Percentiles rank a stretch among this genome's conserved stretches.
These are phyloP conservation scores for Nepenthes alata DNA, from an alignment of 179 eudicot genomes.

Conservation along the genomic window DNA sequence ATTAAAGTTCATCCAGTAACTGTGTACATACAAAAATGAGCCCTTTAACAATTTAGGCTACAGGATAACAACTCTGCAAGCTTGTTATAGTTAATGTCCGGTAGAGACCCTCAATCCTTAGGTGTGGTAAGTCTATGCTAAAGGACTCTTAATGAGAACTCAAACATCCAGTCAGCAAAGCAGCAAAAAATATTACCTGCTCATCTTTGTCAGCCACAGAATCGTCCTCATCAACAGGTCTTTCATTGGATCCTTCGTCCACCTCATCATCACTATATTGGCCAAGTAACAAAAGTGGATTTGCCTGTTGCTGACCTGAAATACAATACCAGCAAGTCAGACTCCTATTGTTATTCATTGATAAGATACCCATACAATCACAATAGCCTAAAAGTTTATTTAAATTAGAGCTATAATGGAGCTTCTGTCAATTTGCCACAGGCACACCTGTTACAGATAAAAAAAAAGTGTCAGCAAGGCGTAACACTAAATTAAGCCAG, in stretches of 20 bases:
- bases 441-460: conserved; percentile 52
- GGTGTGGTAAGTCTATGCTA: no score
- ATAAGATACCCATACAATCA: no score
- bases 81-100: neutral
- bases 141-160: neutral
- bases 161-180: neutral
- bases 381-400: no score
- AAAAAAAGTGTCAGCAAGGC: conserved; percentile 40
- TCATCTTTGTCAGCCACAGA: conserved; percentile 20
- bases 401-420: neutral
- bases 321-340: conserved; percentile 18
- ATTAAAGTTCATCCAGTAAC: no score
- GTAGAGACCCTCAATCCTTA: no score
- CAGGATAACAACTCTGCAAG: neutral
- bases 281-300: conserved; percentile 79
- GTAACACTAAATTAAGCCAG: conserved; percentile 61
- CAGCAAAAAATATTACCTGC: conserved; percentile 34
- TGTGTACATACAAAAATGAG: neutral
- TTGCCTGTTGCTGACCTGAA: conserved; percentile 63
- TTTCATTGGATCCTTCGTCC: conserved; percentile 54
- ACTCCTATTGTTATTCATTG: neutral
- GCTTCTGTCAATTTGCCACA: conserved; percentile 6
- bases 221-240: conserved; percentile 16
- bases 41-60: neutral
- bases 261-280: conserved; percentile 91